phyloP scores from a whole-genome alignment of 495 filamentous ascomycete genomes.

The Penicillium maclennaniae region DNA sequence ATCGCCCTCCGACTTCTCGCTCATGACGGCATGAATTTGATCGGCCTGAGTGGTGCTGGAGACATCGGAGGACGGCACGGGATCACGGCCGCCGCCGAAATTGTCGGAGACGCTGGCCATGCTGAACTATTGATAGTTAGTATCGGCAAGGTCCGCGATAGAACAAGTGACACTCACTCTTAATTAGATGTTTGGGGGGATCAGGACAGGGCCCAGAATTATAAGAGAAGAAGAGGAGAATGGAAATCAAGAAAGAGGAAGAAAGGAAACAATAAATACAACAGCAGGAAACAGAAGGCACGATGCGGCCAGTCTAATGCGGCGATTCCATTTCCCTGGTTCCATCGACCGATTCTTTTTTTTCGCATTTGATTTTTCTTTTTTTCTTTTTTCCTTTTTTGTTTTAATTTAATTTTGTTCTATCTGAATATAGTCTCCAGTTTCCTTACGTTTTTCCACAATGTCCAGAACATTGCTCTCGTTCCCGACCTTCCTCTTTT shows the following conservation, averaged over 20 bases:
- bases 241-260: slow-evolving; percentile 13
- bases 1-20: slow-evolving; percentile 25
- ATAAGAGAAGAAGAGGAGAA: slow-evolving; percentile 7
- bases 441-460: not conserved
- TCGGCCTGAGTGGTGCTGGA: slow-evolving; percentile 37
- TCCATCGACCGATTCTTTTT: not conserved
- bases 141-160: not conserved
- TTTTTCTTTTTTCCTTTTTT: not conserved
- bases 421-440: not conserved
- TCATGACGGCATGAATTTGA: slow-evolving; percentile 15
- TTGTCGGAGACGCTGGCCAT: slow-evolving; percentile 22
- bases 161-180: not conserved
- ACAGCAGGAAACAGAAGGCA: not conserved
- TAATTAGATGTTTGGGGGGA: not conserved
- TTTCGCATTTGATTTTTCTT: not conserved
- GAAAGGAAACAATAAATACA: slow-evolving; percentile 2
- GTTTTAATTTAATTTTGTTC: no score
- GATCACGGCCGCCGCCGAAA: slow-evolving; percentile 22
- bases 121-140: slow-evolving; percentile 7
- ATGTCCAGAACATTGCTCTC: slow-evolving; percentile 13
- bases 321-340: not conserved
- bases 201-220: not conserved
- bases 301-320: not conserved
- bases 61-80: slow-evolving; percentile 30
- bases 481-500: slow-evolving; percentile 13